Base-by-base conservation (phyloP, 176 grass and related monocot genomes). In the Ensete glaucum region DNA sequence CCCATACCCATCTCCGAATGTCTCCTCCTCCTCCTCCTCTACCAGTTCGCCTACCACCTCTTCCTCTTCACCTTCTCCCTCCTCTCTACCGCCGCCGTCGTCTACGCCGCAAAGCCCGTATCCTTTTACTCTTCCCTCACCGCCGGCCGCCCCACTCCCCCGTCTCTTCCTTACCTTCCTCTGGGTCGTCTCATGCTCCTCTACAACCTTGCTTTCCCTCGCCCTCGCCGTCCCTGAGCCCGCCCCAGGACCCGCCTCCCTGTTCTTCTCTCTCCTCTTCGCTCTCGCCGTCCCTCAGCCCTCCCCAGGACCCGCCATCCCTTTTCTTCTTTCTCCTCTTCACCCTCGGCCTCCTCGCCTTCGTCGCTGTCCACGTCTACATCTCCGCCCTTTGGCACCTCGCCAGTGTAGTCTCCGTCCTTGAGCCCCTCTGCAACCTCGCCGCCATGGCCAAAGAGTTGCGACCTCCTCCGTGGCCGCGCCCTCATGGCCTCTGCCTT, bases 21-120 rank as follows among this genome's bases (percentile, higher is more conserved):
- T 80, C 54, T 82, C 59, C 23, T 71, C 1, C 86, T 99, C 29
- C 29, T 34, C 55, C 79, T 99, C 73, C 80, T 74, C 17, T 94
- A 89, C 80, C 95, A 91, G 74, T 94, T 94, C 78, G 19, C 84
- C 78, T 99, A 94, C 81, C 76, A 87, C 82, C 55, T 94, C 78
- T 87, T 99, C 84, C 95, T 99, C 82, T 94, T 94, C 88, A 89
- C 78, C 78, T 94, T 99, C 84, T 94, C 95, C 50, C 88, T 99
- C 65, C 95, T 99, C 78, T 93, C 95, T 84, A 94, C 90, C 25
- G 90, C 86, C 24, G 86, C 95, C 68, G 84, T 82, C 59, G 95
- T 99, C 82, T 99, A 99, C 83, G 86, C 95, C 54, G 55, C 54
- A 81, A 93, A 89, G 82, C 84, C 95, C 0, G 90, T 89, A 8